Conservation (phyloP, 108 stramenopile species). For the Chaetoceros tenuissimus region DNA sequence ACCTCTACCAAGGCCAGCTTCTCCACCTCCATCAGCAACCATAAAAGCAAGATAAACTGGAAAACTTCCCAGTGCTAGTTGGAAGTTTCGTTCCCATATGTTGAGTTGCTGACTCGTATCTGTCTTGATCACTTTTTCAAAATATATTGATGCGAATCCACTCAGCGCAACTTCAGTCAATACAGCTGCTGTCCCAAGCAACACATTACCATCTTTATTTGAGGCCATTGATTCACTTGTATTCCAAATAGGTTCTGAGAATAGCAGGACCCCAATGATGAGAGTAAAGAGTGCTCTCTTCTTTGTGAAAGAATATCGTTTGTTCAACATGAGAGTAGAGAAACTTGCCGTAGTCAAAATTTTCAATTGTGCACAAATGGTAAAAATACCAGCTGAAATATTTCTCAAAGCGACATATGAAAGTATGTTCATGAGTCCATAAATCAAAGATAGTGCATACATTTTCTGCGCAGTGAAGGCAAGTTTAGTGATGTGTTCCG, state of each 20-base stretch:
- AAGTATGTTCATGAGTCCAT: slow-evolving; percentile 89
- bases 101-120: slow-evolving; percentile 53
- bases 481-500: slow-evolving; percentile 32
- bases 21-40: slow-evolving; percentile 38
- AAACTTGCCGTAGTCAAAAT: slow-evolving; percentile 89
- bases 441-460: slow-evolving; percentile 79
- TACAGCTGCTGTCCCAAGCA: slow-evolving; percentile 78
- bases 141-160: slow-evolving; percentile 92
- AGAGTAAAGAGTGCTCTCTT: slow-evolving; percentile 86
- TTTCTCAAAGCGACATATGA: slow-evolving; percentile 80
- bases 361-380: slow-evolving; percentile 85
- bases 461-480: slow-evolving; percentile 71
- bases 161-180: slow-evolving; percentile 82
- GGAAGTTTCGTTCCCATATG: slow-evolving; percentile 93
- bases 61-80: slow-evolving; percentile 61
- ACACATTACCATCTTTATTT: slow-evolving; percentile 37
- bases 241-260: slow-evolving; percentile 78
- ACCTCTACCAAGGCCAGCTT: slow-evolving; percentile 52
- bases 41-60: slow-evolving; percentile 68
- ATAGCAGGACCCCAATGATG: slow-evolving; percentile 81
- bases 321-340: slow-evolving; percentile 67
- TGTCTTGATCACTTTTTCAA: slow-evolving; percentile 87
- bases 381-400: slow-evolving; percentile 89
- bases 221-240: background rate
- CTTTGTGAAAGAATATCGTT: slow-evolving; percentile 73